Evolutionary conservation across 768 basidiomycete species (phyloP).

Genomic region (Boletus sensibilis): DNA sequence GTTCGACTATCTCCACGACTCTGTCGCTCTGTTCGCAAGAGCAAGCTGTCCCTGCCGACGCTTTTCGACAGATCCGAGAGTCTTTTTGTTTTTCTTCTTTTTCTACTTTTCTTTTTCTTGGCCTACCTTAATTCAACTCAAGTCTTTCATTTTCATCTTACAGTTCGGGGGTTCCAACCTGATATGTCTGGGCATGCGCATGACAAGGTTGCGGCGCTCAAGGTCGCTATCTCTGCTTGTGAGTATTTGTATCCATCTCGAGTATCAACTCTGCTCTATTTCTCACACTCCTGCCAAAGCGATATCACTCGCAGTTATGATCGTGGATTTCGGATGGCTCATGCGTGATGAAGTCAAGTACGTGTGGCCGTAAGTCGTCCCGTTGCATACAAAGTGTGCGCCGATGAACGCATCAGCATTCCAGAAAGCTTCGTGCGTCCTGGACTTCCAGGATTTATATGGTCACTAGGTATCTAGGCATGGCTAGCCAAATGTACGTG

Average conservation of each 20-base stretch:
- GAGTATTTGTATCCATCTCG: neutral
- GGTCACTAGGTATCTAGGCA: conserved; percentile 11
- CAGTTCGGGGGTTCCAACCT: neutral
- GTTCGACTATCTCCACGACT: neutral
- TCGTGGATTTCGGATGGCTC: conserved; percentile 10
- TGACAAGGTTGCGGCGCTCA: conserved; percentile 1
- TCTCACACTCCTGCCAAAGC: conserved; percentile 1
- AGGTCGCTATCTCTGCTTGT: conserved; percentile 17
- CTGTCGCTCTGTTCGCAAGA: neutral
- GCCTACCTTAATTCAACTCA: neutral
- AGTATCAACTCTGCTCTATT: neutral
- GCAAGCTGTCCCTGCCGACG: neutral
- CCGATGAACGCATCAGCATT: neutral
- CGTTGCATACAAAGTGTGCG: neutral
- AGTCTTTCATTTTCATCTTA: neutral
- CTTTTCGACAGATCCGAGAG: neutral
- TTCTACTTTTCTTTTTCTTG: neutral
- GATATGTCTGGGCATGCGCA: neutral
- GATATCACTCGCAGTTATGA: conserved; percentile 12
- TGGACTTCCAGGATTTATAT: too few relatives aligned
- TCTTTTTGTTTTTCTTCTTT: neutral
- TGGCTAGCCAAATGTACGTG: conserved; percentile 22
- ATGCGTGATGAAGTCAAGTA: conserved; percentile 15
- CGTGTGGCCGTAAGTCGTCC: conserved; percentile 25
- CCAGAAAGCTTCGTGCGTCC: conserved; percentile 6